These are phyloP conservation scores for Parmelia sp. DNA, from an alignment of 495 filamentous ascomycete species.

Conservation along the genomic window DNA sequence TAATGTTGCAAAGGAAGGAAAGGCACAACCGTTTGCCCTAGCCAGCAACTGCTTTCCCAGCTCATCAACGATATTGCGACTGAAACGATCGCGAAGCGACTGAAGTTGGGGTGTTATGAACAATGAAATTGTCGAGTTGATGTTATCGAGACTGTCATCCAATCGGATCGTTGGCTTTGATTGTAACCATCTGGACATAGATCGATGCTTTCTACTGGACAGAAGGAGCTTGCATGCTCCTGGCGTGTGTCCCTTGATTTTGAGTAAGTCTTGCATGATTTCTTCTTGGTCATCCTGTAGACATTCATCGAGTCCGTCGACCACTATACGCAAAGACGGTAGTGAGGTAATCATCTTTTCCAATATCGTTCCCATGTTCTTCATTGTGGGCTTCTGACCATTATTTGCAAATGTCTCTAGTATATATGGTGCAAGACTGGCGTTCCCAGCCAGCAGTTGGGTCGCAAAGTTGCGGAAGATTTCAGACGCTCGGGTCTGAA, in stretches of 20 bases:
- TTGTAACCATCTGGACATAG: conserved; percentile 15
- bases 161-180: conserved; percentile 11
- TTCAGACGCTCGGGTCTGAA: conserved; percentile 11
- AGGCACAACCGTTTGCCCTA: conserved; percentile 14
- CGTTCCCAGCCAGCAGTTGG: conserved; percentile 19
- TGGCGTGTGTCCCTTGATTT: background rate
- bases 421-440: conserved; percentile 22
- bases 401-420: conserved; percentile 23
- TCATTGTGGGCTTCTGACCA: conserved; percentile 19
- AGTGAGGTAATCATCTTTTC: conserved; percentile 17
- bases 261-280: conserved; percentile 19
- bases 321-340: conserved; percentile 19
- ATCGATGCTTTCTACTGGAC: conserved; percentile 17
- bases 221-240: conserved; percentile 20
- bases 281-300: conserved; percentile 16
- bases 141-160: conserved; percentile 11
- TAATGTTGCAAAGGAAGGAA: background rate
- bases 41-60: conserved; percentile 8
- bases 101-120: conserved; percentile 12
- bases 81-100: conserved; percentile 11
- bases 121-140: conserved; percentile 11
- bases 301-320: conserved; percentile 28
- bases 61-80: conserved; percentile 10
- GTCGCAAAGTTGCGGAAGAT: conserved; percentile 18
- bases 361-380: conserved; percentile 16